Base-by-base conservation (phyloP, 345 rosid species). In the Eucalyptus curtisii region DNA sequence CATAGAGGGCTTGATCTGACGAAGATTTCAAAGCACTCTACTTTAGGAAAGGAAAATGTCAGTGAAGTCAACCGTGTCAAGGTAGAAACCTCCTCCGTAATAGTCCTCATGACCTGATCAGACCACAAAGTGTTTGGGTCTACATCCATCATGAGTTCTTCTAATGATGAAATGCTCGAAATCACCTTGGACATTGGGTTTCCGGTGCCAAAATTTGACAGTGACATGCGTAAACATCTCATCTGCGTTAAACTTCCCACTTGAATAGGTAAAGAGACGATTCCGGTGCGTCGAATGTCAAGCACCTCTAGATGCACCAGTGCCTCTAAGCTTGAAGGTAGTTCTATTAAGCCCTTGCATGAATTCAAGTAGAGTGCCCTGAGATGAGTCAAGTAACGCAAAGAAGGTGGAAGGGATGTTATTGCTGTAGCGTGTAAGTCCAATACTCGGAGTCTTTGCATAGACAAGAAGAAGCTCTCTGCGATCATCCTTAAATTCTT, bases 351-450 rank as follows among this genome's bases (percentile, higher is more conserved):
- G 52, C 22, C 19, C 30, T 7, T 44, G 57, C 91, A 91, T 5
- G 87, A 89, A 80, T 90, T 91, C 81, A 91, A 85, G 55, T 89
- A 91, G 13, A 91, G 90, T 17, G 90, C 92, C 40, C 80, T 80
- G 6, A 91, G 90, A 68, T 25, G 10, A 48, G 16, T 44, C 87
- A 87, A 87, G 57, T 33, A 31, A 42, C 86, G 55, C 13, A 91
- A 47, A 37, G 91, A 91, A 25, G 76, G 45, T 55, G 91, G 92
- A 11, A 91, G 87, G 3, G 64, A 85, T 17, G 50, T 37, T 5
- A 91, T 91, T 22, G 84, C 89, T 5, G 42, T 42, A 42, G 42
- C 42, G 19, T 50, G 53, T 50, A 50, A 50, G 53, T 50, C 53
- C 53, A 50, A 50, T 1, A 50, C 53, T 15, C 53, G 53, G 2